phyloP scores from a whole-genome alignment of 768 basidiomycete species.

The Lepiota brunneoincarnata region DNA sequence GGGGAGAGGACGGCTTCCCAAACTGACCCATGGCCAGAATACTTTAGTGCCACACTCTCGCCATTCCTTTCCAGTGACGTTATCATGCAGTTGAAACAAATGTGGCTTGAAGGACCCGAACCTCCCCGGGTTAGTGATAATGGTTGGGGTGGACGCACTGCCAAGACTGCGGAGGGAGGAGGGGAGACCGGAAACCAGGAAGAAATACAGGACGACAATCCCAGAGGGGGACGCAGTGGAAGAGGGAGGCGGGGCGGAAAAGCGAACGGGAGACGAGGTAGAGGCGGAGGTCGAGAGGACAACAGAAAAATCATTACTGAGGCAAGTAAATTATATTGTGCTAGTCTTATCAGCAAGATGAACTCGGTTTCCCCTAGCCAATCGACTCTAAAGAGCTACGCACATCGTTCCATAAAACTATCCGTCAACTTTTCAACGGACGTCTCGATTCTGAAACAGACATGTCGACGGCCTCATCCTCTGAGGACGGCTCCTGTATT shows the following conservation, averaged over 20 bases:
- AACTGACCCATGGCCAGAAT: constrained; percentile 64
- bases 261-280: constrained; percentile 39
- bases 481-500: constrained; percentile 72
- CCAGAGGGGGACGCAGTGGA: constrained; percentile 17
- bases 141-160: constrained; percentile 64
- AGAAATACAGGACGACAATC: not conserved
- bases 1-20: constrained; percentile 16
- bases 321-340: constrained; percentile 47
- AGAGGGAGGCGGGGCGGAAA: constrained; percentile 35
- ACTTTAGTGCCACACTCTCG: constrained; percentile 51
- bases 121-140: constrained; percentile 70
- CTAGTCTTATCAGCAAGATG: not conserved
- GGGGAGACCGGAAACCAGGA: constrained; percentile 7
- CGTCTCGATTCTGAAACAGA: constrained; percentile 86
- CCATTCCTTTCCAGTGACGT: constrained; percentile 62
- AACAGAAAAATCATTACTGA: constrained; percentile 76
- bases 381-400: constrained; percentile 80
- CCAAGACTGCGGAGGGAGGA: constrained; percentile 28
- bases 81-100: constrained; percentile 61
- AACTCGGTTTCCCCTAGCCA: constrained; percentile 51
- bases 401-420: constrained; percentile 75
- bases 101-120: constrained; percentile 80
- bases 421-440: constrained; percentile 80
- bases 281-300: constrained; percentile 53
- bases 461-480: constrained; percentile 35